Conservation (phyloP, 164 flowering plant genomes). For the Euptelea pleiosperma region DNA sequence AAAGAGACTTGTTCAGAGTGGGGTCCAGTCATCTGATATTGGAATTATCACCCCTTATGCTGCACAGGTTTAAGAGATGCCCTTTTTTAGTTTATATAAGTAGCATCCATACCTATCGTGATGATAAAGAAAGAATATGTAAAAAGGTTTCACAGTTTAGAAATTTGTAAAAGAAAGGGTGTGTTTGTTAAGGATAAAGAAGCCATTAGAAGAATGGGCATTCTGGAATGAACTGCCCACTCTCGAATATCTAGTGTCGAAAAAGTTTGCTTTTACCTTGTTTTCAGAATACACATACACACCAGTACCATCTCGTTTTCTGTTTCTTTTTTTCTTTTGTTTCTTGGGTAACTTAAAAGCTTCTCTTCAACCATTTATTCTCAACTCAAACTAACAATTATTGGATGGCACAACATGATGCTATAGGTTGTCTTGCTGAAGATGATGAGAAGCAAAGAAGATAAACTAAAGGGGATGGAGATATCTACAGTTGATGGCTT, state of each 20-base stretch:
- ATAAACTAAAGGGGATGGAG: constrained; percentile 74
- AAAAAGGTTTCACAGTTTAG: not conserved
- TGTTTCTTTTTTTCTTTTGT: not conserved
- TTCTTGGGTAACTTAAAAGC: not conserved
- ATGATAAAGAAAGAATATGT: too few species aligned
- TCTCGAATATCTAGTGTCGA: not conserved
- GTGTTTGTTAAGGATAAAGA: too few species aligned
- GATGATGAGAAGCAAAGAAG: constrained; percentile 67
- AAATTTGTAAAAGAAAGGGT: not conserved
- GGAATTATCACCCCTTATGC: constrained; percentile 96
- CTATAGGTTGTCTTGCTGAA: constrained; percentile 76
- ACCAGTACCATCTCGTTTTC: not conserved
- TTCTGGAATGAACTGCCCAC: too few species aligned
- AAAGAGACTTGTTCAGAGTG: constrained; percentile 76
- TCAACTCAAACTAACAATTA: not conserved
- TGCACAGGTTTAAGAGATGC: constrained; percentile 63
- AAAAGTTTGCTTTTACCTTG: not conserved
- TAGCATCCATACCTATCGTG: too few species aligned
- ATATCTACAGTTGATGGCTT: constrained; percentile 98
- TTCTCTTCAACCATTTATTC: constrained; percentile 4
- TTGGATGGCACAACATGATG: constrained; percentile 1
- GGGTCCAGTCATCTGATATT: constrained; percentile 80
- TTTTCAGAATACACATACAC: too few species aligned
- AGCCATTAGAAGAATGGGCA: too few species aligned
- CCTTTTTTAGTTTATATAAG: not conserved